Conservation (phyloP, 306 rosid genomes). For the Prunus fruticosa region DNA sequence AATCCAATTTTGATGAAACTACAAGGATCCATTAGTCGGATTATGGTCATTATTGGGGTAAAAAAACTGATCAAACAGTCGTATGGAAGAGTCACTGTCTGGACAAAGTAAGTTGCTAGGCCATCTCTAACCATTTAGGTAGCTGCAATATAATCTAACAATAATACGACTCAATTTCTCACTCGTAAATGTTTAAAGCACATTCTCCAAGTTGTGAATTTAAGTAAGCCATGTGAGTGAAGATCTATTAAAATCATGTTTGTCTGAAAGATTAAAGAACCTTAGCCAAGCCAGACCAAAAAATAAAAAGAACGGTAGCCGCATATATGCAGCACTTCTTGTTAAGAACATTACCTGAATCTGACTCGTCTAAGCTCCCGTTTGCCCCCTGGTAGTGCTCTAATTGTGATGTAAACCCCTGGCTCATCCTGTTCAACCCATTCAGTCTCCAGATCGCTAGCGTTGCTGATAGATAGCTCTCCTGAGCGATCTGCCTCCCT, state of each 20-base stretch:
- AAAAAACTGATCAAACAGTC: not conserved
- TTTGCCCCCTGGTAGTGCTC: conserved; percentile 75
- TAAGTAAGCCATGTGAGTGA: not conserved
- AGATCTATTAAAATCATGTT: too few species aligned
- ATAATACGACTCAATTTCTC: not conserved
- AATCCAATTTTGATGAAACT: not conserved
- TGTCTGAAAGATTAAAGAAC: too few species aligned
- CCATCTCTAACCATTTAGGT: not conserved
- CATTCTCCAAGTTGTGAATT: not conserved
- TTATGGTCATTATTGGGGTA: not conserved
- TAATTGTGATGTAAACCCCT: conserved; percentile 93
- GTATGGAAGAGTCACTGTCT: not conserved
- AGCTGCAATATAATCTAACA: not conserved
- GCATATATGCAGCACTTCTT: not conserved
- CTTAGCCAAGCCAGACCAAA: too few species aligned
- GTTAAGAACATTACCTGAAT: conserved; percentile 60
- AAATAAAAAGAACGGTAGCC: not conserved
- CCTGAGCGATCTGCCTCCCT: conserved; percentile 77
- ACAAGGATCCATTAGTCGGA: conserved; percentile 1
- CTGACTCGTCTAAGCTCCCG: conserved; percentile 93
- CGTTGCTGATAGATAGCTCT: conserved; percentile 92
- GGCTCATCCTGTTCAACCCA: conserved; percentile 99
- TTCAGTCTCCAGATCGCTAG: conserved; percentile 95
- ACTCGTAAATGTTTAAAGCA: not conserved
- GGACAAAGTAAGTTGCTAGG: not conserved